Percentiles rank a stretch among this genome's conserved stretches.
Conservation (phyloP, 2,329 filamentous ascomycete genomes). For the Pseudonectria foliicola region DNA sequence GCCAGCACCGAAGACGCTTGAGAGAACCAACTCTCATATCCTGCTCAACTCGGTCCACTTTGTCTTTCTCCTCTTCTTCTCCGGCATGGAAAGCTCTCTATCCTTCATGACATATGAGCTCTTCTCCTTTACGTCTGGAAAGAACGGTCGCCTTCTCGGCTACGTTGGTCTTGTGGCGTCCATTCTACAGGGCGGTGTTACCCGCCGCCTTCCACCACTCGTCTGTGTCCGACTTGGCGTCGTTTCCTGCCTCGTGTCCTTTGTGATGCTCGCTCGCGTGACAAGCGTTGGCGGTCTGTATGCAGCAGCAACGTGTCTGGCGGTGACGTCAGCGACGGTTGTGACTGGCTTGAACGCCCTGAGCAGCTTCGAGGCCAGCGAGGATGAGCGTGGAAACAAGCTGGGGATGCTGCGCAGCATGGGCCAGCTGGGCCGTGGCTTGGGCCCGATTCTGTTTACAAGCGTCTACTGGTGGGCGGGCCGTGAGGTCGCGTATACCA, state of each 20-base stretch:
- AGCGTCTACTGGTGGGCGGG: conserved; percentile 98
- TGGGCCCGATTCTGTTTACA: conserved; percentile 87
- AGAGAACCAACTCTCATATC: conserved; percentile 73
- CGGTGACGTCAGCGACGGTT: conserved; percentile 87
- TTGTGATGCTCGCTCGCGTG: conserved; percentile 69
- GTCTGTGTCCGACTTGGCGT: conserved; percentile 74
- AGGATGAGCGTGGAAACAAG: conserved; percentile 76
- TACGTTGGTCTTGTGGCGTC: conserved; percentile 89
- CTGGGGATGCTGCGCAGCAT: conserved; percentile 72
- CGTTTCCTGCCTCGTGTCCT: conserved; percentile 67
- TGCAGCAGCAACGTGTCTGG: conserved; percentile 72
- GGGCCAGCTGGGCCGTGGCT: conserved; percentile 81
- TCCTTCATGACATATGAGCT: conserved; percentile 97
- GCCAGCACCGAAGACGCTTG: conserved; percentile 22
- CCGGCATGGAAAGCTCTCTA: conserved; percentile 94
- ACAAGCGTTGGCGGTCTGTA: conserved; percentile 66
- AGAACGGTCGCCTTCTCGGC: conserved; percentile 80
- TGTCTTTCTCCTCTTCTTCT: conserved; percentile 91
- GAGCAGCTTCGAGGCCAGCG: conserved; percentile 79
- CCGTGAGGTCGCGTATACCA: conserved; percentile 72
- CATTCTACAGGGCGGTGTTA: conserved; percentile 87
- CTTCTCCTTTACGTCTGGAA: conserved; percentile 70
- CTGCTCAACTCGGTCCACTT: conserved; percentile 83
- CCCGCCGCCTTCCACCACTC: conserved; percentile 75
- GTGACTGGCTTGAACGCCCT: conserved; percentile 90